Conservation (phyloP, 2,329 filamentous ascomycete species). For the Septoria petroselini region DNA sequence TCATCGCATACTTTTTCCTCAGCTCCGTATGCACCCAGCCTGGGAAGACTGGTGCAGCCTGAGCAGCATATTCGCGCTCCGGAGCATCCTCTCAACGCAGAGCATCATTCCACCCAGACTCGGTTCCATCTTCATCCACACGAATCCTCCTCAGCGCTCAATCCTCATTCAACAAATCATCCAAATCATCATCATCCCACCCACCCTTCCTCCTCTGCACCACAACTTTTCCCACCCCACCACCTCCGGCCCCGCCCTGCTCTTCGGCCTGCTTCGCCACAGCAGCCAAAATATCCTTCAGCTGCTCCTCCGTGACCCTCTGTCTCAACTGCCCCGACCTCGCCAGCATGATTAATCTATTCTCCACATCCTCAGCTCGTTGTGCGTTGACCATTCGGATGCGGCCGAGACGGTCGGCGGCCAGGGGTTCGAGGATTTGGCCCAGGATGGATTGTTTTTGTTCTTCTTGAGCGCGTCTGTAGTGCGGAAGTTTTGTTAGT, state of each 20-base stretch:
- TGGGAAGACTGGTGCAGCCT: no score
- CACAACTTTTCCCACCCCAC: constrained; percentile 70
- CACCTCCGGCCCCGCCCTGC: constrained; percentile 41
- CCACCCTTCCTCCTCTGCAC: constrained; percentile 78
- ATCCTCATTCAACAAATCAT: constrained; percentile 59
- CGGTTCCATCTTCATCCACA: no score
- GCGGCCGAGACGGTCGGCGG: constrained; percentile 85
- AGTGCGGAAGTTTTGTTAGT: background rate
- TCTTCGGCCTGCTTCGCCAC: constrained; percentile 72
- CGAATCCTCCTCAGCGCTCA: constrained; percentile 16
- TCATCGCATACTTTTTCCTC: no score
- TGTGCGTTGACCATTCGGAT: constrained; percentile 95
- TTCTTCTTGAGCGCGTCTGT: constrained; percentile 40
- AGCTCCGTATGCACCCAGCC: no score
- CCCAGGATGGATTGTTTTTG: constrained; percentile 72
- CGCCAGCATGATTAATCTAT: constrained; percentile 87
- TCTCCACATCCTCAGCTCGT: constrained; percentile 86
- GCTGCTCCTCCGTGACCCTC: constrained; percentile 87
- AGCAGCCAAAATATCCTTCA: constrained; percentile 85
- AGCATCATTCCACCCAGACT: no score
- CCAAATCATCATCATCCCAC: constrained; percentile 80
- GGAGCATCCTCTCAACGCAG: no score
- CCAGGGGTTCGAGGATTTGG: constrained; percentile 93
- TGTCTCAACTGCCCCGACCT: constrained; percentile 78
- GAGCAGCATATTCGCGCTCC: no score